These are phyloP conservation scores for Leavenworthia alabamica DNA, from an alignment of 345 rosid species.

Conservation along the genomic window DNA sequence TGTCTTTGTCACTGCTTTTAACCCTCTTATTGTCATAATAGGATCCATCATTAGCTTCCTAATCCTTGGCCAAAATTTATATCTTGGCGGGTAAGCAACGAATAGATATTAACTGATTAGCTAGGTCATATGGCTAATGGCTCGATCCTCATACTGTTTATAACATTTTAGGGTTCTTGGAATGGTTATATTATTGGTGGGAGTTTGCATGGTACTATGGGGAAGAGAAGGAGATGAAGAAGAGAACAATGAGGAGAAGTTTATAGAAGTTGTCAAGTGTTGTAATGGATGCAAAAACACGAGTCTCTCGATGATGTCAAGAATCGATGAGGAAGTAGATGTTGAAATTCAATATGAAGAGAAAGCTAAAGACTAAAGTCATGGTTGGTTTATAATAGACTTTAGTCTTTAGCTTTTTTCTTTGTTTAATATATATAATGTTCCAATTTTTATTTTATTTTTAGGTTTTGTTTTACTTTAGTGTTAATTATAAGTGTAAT, in stretches of 20 bases:
- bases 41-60: slow-evolving; percentile 83
- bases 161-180: slow-evolving; percentile 55
- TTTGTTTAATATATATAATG: slow-evolving; percentile 15
- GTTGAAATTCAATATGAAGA: slow-evolving; percentile 22
- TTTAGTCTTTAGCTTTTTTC: slow-evolving; percentile 5
- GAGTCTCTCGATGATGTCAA: slow-evolving; percentile 13
- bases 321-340: slow-evolving; percentile 29
- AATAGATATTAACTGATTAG: background rate
- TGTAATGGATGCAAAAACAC: background rate
- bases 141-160: background rate
- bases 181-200: slow-evolving; percentile 48
- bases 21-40: slow-evolving; percentile 87
- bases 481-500: background rate
- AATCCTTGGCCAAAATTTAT: slow-evolving; percentile 60
- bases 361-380: slow-evolving; percentile 11
- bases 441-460: slow-evolving; percentile 3
- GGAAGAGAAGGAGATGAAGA: slow-evolving; percentile 74
- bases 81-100: slow-evolving; percentile 64
- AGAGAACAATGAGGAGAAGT: slow-evolving; percentile 14
- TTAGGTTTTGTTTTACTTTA: background rate
- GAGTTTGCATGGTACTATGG: slow-evolving; percentile 75
- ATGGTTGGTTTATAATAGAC: slow-evolving; percentile 13
- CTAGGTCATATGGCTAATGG: background rate
- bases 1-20: slow-evolving; percentile 87
- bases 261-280: slow-evolving; percentile 18